These are phyloP conservation scores for Bassia scoparia DNA, from an alignment of 148 eudicot genomes.

Conservation along the genomic window DNA sequence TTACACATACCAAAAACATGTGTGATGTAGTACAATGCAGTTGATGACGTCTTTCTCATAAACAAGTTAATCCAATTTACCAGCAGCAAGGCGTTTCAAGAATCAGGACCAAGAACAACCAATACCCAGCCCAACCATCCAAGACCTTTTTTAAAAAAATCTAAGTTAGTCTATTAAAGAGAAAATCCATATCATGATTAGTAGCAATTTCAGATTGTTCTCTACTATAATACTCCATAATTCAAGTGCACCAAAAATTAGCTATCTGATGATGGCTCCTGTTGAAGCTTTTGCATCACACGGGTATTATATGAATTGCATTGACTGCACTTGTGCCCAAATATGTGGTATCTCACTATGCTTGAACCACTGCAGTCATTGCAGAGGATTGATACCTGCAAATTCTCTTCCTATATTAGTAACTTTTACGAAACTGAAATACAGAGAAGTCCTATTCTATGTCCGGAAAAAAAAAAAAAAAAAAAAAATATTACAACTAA, in stretches of 20 bases:
- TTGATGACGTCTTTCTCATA: not conserved
- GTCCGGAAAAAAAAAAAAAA: not conserved
- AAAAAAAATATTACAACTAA: too few species aligned
- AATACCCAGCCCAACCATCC: not conserved
- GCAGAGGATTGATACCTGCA: conserved; percentile 51
- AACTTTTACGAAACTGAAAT: not conserved
- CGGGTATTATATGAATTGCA: conserved; percentile 88
- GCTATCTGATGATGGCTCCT: conserved; percentile 21
- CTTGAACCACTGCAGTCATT: conserved; percentile 70
- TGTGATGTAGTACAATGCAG: not conserved
- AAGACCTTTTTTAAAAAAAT: not conserved
- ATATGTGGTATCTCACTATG: conserved; percentile 60
- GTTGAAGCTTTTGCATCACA: conserved; percentile 32
- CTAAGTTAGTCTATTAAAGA: not conserved
- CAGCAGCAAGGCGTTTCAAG: not conserved
- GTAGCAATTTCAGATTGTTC: not conserved
- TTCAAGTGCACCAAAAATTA: not conserved
- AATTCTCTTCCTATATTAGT: not conserved
- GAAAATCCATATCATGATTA: too few species aligned
- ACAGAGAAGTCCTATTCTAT: not conserved
- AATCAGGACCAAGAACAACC: not conserved
- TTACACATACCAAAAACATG: not conserved
- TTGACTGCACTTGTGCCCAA: conserved; percentile 74
- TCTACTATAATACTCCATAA: not conserved
- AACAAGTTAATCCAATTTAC: not conserved